Percentiles rank a stretch among this genome's conserved stretches.
Evolutionary conservation across 257 asterid species (phyloP).

Genomic region (Ophiorrhiza pumila): DNA sequence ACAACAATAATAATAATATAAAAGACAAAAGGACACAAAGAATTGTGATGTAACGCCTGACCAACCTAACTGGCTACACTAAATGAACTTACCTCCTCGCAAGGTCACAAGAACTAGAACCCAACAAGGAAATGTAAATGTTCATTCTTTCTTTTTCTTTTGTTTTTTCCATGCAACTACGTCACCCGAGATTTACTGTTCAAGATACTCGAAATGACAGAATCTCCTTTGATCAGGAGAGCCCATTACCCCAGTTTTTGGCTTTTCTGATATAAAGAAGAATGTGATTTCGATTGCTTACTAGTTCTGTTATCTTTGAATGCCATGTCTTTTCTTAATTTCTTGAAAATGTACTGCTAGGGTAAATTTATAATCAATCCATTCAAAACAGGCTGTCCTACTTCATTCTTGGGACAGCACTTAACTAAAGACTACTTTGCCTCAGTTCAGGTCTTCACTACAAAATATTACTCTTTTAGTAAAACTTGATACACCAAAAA

Average conservation of each 20-base stretch:
- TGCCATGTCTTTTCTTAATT: neutral
- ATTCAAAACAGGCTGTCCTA: neutral
- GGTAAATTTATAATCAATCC: neutral
- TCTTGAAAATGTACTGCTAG: neutral
- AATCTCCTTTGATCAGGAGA: neutral
- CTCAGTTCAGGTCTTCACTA: neutral
- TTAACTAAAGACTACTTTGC: neutral
- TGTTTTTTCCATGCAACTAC: neutral
- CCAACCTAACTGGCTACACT: slow-evolving; percentile 1
- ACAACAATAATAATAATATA: neutral
- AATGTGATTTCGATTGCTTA: neutral
- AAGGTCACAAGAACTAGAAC: neutral
- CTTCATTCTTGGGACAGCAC: no score
- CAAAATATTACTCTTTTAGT: neutral
- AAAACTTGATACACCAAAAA: neutral
- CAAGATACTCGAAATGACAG: neutral
- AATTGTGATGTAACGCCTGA: neutral
- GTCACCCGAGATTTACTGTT: no score
- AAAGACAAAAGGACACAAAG: neutral
- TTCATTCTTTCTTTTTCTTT: neutral
- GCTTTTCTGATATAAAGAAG: neutral
- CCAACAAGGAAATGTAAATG: neutral
- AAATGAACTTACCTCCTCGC: neutral
- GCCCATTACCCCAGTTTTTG: neutral
- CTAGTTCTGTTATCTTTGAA: neutral